Evolutionary conservation across 2,329 filamentous ascomycete species (phyloP).

Genomic region (Colletotrichum aenigma): DNA sequence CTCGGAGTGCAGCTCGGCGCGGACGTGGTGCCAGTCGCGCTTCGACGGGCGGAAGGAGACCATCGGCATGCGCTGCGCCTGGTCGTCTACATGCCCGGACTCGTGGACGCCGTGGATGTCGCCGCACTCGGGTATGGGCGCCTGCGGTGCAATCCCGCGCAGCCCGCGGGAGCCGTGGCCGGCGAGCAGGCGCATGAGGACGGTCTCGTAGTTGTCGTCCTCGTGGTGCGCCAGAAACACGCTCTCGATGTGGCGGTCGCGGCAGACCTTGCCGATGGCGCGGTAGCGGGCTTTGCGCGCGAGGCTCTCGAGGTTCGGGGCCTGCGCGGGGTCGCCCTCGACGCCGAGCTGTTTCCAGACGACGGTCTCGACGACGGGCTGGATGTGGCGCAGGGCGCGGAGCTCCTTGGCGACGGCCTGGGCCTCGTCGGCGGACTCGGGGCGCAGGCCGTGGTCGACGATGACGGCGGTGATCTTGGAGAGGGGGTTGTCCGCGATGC

Average conservation of each 20-base stretch:
- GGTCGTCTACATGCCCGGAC: slow-evolving; percentile 63
- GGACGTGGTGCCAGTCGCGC: slow-evolving; percentile 25
- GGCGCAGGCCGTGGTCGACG: slow-evolving; percentile 62
- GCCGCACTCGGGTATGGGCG: slow-evolving; percentile 83
- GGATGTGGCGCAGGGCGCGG: slow-evolving; percentile 35
- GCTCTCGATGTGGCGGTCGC: slow-evolving; percentile 52
- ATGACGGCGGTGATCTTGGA: slow-evolving; percentile 49
- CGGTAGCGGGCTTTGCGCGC: slow-evolving; percentile 79
- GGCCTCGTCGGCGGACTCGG: slow-evolving; percentile 58
- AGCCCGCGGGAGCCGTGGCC: slow-evolving; percentile 75
- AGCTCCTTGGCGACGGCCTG: slow-evolving; percentile 45
- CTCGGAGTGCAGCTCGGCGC: slow-evolving; percentile 19
- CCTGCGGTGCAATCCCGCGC: slow-evolving; percentile 67
- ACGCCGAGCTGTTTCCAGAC: slow-evolving; percentile 51
- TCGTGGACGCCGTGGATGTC: slow-evolving; percentile 74
- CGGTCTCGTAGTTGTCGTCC: slow-evolving; percentile 91
- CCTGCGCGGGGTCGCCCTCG: slow-evolving; percentile 31
- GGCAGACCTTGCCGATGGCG: slow-evolving; percentile 67
- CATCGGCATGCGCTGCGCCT: slow-evolving; percentile 36
- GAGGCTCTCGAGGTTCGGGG: slow-evolving; percentile 75
- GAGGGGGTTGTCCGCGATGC: slow-evolving; percentile 50
- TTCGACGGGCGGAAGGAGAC: slow-evolving; percentile 39
- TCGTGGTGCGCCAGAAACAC: slow-evolving; percentile 85
- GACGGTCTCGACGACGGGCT: slow-evolving; percentile 32
- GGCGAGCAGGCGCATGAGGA: slow-evolving; percentile 76